Percentiles rank a stretch among this genome's conserved stretches.
Conservation (phyloP, 495 filamentous ascomycete genomes). For the Aspergillus diversus region DNA sequence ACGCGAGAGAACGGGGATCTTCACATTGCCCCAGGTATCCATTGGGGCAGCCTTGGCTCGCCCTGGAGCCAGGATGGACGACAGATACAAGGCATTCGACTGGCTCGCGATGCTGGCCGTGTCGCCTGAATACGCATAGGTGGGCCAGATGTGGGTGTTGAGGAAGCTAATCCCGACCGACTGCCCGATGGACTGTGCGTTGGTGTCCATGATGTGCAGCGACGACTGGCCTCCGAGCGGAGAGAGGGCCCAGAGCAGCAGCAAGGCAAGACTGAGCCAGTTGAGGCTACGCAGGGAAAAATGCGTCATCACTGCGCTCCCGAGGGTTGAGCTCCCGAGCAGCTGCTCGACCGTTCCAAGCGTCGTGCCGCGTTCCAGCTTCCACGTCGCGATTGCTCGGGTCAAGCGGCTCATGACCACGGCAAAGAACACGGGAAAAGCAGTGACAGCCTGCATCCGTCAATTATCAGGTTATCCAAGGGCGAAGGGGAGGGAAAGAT, state of each 20-base stretch:
- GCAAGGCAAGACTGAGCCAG: not conserved
- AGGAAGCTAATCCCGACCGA: not conserved
- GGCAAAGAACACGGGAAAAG: conserved; percentile 7
- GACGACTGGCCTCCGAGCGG: conserved; percentile 8
- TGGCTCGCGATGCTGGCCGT: not conserved
- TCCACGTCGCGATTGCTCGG: conserved; percentile 6
- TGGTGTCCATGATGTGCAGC: conserved; percentile 4
- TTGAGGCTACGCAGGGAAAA: not conserved
- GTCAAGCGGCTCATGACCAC: conserved; percentile 3
- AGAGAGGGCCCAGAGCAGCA: conserved; percentile 8
- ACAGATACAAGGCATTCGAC: not conserved
- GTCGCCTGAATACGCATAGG: not conserved
- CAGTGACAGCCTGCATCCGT: not conserved
- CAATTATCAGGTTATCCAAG: not conserved
- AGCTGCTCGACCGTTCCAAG: conserved; percentile 3
- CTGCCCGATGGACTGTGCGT: not conserved
- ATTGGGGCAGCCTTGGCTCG: not conserved
- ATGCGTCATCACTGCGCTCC: not conserved
- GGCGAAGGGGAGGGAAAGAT: not conserved
- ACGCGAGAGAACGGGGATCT: conserved; percentile 1
- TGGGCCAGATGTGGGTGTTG: not conserved
- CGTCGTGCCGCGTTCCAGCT: not conserved
- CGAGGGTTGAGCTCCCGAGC: conserved; percentile 3
- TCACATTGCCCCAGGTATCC: conserved; percentile 10
- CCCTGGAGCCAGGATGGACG: not conserved